phyloP scores from a whole-genome alignment of 805 yeast genomes.

The Ogataea paraovalis region DNA sequence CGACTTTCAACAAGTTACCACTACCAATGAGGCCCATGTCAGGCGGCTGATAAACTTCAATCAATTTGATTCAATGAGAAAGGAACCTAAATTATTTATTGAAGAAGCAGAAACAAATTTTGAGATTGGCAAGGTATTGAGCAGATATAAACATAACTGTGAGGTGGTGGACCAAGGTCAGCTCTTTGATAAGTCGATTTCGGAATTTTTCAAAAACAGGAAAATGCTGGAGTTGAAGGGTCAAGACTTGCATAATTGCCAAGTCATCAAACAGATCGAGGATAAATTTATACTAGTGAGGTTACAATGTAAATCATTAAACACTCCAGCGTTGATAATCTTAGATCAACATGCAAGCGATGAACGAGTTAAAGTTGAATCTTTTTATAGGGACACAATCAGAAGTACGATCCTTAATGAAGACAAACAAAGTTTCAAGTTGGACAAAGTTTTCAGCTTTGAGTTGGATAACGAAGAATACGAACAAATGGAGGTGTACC shows the following conservation, averaged over 20 bases:
- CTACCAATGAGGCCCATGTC: not conserved
- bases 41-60: conserved; percentile 2
- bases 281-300: conserved; percentile 56
- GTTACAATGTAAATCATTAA: not conserved
- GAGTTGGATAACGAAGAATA: conserved; percentile 30
- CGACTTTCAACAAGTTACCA: not conserved
- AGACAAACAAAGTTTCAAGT: not conserved
- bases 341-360: conserved; percentile 87
- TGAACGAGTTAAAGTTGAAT: conserved; percentile 66
- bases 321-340: conserved; percentile 31
- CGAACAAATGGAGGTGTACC: conserved; percentile 29
- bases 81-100: not conserved
- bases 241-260: conserved; percentile 18
- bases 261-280: conserved; percentile 57
- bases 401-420: conserved; percentile 12
- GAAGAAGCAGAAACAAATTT: not conserved
- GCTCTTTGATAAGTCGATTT: conserved; percentile 1
- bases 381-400: conserved; percentile 36
- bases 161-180: conserved; percentile 1
- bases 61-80: not conserved
- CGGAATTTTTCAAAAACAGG: conserved; percentile 14
- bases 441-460: conserved; percentile 17
- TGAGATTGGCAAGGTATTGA: not conserved
- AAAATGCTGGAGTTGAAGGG: conserved; percentile 15
- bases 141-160: not conserved